These are phyloP conservation scores for Psidium guajava DNA, from an alignment of 345 rosid genomes.

Conservation along the genomic window DNA sequence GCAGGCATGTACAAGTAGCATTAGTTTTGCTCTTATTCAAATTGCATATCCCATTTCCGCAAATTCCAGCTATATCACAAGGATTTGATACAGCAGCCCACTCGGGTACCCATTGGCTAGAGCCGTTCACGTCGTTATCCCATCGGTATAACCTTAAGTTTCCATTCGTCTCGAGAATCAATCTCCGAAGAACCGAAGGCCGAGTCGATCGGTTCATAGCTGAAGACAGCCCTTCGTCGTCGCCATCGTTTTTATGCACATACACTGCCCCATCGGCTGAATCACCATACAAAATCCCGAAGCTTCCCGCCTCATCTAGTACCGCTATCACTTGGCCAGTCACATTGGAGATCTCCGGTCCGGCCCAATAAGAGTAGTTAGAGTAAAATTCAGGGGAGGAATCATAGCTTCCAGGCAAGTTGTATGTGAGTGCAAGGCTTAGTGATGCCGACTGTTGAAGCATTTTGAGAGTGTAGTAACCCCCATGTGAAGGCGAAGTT, in stretches of 20 bases:
- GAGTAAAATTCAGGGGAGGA: conserved; percentile 20
- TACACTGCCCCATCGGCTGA: conserved; percentile 68
- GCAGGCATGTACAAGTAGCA: conserved; percentile 65
- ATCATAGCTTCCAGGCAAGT: conserved; percentile 21
- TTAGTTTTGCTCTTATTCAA: conserved; percentile 61
- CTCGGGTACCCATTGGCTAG: conserved; percentile 74
- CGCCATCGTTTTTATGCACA: conserved; percentile 60
- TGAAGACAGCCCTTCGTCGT: conserved; percentile 29
- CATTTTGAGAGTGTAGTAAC: conserved; percentile 76
- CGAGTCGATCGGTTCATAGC: conserved; percentile 21
- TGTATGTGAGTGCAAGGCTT: conserved; percentile 74
- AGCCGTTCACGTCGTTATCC: conserved; percentile 72
- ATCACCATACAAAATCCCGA: conserved; percentile 72
- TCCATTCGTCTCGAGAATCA: conserved; percentile 69
- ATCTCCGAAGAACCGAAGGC: conserved; percentile 30
- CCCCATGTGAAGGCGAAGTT: conserved; percentile 28
- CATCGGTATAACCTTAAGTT: conserved; percentile 72
- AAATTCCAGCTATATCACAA: conserved; percentile 73
- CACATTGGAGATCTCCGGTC: conserved; percentile 80
- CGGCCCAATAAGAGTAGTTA: conserved; percentile 82
- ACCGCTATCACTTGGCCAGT: conserved; percentile 72
- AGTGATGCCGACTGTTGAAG: conserved; percentile 75
- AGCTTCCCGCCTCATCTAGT: conserved; percentile 71
- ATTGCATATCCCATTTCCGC: conserved; percentile 78
- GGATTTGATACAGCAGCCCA: conserved; percentile 96